Evolutionary conservation across 805 yeast genomes (phyloP).

Genomic region (Wickerhamomyces xylosicus): DNA sequence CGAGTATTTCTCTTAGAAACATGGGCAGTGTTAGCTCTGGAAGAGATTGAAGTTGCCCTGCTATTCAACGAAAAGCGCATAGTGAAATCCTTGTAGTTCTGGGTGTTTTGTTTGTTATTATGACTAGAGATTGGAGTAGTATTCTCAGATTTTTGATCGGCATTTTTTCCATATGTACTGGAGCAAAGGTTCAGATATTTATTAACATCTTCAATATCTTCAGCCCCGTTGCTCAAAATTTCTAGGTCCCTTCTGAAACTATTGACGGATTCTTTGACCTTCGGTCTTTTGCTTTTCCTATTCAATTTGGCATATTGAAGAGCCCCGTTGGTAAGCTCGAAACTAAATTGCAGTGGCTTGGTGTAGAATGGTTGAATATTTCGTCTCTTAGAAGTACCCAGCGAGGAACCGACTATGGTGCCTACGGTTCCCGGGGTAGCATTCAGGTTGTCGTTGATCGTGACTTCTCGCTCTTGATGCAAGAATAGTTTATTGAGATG

Average conservation of each 20-base stretch:
- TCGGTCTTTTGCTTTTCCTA: not conserved
- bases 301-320: no score
- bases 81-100: constrained; percentile 3
- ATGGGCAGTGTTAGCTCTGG: no score
- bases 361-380: no score
- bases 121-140: not conserved
- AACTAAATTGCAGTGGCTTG: no score
- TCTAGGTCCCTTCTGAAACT: not conserved
- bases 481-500: not conserved
- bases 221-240: not conserved
- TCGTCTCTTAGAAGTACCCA: no score
- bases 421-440: no score
- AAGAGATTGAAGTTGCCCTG: no score
- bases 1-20: no score
- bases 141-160: not conserved
- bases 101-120: not conserved
- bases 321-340: no score
- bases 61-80: constrained; percentile 1
- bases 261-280: not conserved
- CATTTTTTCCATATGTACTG: not conserved
- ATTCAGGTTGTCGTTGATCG: no score
- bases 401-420: no score
- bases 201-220: constrained; percentile 1
- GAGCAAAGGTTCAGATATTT: constrained; percentile 1
- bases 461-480: no score